Evolutionary conservation across 331 rosid genomes (phyloP).

Genomic region (Quercus lobata): DNA sequence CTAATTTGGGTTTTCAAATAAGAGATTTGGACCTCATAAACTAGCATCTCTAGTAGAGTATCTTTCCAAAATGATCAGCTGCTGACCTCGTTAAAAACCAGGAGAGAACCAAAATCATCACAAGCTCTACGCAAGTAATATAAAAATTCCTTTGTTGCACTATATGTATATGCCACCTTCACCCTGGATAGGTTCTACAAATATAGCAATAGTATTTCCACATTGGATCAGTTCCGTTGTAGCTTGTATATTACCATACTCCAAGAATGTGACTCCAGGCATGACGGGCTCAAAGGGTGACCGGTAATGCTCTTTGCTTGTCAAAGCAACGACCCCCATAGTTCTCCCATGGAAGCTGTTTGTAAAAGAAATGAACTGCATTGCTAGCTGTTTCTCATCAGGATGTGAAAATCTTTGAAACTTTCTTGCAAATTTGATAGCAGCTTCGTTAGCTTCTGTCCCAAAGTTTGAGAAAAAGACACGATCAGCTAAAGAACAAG

Average conservation of each 20-base stretch:
- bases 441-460: conserved; percentile 92
- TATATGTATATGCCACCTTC: conserved; percentile 73
- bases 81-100: conserved; percentile 85
- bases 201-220: conserved; percentile 72
- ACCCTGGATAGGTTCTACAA: conserved; percentile 92
- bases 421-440: conserved; percentile 86
- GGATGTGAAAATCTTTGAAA: conserved; percentile 55
- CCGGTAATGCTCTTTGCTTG: conserved; percentile 85
- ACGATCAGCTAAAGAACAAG: conserved; percentile 69
- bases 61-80: not conserved
- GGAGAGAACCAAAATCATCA: conserved; percentile 74
- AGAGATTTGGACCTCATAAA: not conserved
- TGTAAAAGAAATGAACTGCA: conserved; percentile 68
- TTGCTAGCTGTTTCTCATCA: conserved; percentile 44
- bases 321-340: conserved; percentile 84
- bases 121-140: conserved; percentile 64
- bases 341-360: conserved; percentile 94
- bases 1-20: too few relatives aligned
- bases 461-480: conserved; percentile 83
- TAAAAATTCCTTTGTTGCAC: conserved; percentile 80
- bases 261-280: conserved; percentile 85
- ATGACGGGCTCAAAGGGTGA: conserved; percentile 87
- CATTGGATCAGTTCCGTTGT: conserved; percentile 48
- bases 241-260: conserved; percentile 70
- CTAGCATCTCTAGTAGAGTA: not conserved